Evolutionary conservation across 305 asterid species (phyloP).

Genomic region (Nicotiana rustica): DNA sequence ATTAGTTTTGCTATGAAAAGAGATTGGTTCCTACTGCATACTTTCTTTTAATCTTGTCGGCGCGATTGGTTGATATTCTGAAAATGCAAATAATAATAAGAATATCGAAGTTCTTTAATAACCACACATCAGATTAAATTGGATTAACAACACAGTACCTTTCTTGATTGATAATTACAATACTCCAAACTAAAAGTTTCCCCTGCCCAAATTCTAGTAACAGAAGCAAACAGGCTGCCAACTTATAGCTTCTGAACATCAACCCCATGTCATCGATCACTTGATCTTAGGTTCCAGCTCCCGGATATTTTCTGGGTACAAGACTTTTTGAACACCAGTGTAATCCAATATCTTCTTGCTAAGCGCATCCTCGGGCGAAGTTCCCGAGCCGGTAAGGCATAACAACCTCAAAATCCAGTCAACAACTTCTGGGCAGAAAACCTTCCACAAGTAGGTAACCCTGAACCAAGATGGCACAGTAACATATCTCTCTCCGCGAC

Average conservation of each 20-base stretch:
- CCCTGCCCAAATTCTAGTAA: not conserved
- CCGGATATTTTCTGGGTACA: slow-evolving; percentile 61
- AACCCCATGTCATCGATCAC: not conserved
- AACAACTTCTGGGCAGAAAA: slow-evolving; percentile 64
- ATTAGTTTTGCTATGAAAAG: too few species aligned
- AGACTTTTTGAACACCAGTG: slow-evolving; percentile 52
- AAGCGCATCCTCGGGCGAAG: slow-evolving; percentile 45
- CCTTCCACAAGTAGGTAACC: slow-evolving; percentile 57
- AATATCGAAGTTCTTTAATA: too few species aligned
- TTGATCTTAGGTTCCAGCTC: slow-evolving; percentile 47
- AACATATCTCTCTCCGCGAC: slow-evolving; percentile 67
- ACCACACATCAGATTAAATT: too few species aligned
- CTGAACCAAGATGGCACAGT: slow-evolving; percentile 75
- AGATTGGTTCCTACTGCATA: too few species aligned
- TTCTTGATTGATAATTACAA: not conserved
- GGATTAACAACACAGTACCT: too few species aligned
- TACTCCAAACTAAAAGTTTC: not conserved
- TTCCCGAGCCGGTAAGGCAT: slow-evolving; percentile 45
- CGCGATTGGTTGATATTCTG: too few species aligned
- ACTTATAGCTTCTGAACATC: slow-evolving; percentile 42
- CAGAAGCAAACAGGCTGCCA: slow-evolving; percentile 39
- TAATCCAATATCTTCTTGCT: slow-evolving; percentile 63
- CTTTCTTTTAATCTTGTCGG: too few species aligned
- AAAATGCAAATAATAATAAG: too few species aligned
- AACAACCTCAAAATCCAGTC: slow-evolving; percentile 60